Evolutionary conservation across 352 stramenopile species (phyloP).

Genomic region (Globisporangium abappressorium): DNA sequence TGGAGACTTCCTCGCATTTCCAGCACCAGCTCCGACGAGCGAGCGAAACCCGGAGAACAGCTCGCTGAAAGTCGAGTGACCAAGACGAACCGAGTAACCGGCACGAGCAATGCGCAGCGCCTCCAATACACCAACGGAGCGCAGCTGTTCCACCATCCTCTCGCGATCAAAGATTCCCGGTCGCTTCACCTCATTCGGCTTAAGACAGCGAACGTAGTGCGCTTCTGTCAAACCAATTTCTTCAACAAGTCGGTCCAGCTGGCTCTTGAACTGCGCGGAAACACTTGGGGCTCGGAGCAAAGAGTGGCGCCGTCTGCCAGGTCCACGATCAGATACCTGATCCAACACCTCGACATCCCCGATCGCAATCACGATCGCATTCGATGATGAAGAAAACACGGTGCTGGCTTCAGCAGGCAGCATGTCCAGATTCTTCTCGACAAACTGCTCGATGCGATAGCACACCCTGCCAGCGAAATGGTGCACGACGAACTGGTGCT

Average conservation of each 20-base stretch:
- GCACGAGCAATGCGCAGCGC: conserved; percentile 93
- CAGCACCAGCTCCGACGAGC: conserved; percentile 24
- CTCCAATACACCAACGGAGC: conserved; percentile 96
- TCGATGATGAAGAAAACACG: conserved; percentile 55
- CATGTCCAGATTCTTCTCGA: conserved; percentile 86
- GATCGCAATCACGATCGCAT: conserved; percentile 62
- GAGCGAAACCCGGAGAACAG: conserved; percentile 63
- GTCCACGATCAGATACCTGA: conserved; percentile 18
- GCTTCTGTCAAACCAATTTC: conserved; percentile 94
- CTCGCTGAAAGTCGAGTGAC: conserved; percentile 90
- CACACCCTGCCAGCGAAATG: conserved; percentile 80
- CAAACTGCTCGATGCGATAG: conserved; percentile 78
- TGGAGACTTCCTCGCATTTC: conserved; percentile 26
- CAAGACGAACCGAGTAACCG: conserved; percentile 94
- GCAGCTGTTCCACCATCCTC: conserved; percentile 96
- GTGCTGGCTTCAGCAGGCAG: conserved; percentile 60
- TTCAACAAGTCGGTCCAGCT: conserved; percentile 92
- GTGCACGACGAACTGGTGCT: conserved; percentile 76
- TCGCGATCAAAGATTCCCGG: conserved; percentile 59
- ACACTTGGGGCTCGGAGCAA: conserved; percentile 70
- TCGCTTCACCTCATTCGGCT: conserved; percentile 95
- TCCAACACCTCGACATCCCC: conserved; percentile 51
- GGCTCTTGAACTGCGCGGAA: conserved; percentile 91
- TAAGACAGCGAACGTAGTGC: conserved; percentile 99
- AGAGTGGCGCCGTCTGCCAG: conserved; percentile 38